A percentile compares a stretch with the other conserved stretches of the same genome.
Evolutionary conservation across 2,329 filamentous ascomycete genomes (phyloP).

Genomic region (Paraphoma sp.): DNA sequence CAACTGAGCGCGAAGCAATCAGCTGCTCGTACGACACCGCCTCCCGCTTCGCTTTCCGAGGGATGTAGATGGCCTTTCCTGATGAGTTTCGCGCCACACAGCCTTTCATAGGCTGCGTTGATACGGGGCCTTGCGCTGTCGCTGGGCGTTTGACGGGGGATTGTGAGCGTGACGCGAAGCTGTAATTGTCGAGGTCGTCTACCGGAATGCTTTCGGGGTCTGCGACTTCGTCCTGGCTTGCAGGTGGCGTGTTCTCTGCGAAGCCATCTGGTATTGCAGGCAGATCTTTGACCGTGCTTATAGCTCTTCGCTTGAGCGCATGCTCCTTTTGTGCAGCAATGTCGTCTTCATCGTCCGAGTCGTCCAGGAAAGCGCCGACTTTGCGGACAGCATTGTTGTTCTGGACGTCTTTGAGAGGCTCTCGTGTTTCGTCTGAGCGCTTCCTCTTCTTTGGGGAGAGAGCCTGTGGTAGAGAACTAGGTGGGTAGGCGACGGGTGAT

Average conservation of each 20-base stretch:
- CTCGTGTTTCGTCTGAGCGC: constrained; percentile 33
- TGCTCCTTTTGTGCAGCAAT: constrained; percentile 49
- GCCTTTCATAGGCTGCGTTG: constrained; percentile 25
- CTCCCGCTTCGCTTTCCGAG: constrained; percentile 58
- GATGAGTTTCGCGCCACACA: constrained; percentile 55
- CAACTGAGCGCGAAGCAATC: constrained; percentile 71
- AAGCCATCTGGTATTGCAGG: constrained; percentile 29
- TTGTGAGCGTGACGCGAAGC: constrained; percentile 31
- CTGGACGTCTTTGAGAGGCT: constrained; percentile 41
- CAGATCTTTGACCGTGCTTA: constrained; percentile 36
- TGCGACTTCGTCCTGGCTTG: constrained; percentile 39
- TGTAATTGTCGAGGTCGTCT: constrained; percentile 36
- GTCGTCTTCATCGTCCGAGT: constrained; percentile 52
- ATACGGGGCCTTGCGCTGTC: constrained; percentile 16
- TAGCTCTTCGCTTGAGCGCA: constrained; percentile 41
- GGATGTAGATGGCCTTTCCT: constrained; percentile 64
- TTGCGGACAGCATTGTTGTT: constrained; percentile 43
- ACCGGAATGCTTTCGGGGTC: constrained; percentile 39
- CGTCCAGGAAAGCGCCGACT: constrained; percentile 48
- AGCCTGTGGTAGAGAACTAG: constrained; percentile 53
- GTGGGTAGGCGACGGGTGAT: constrained; percentile 64
- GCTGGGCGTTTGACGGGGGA: constrained; percentile 28
- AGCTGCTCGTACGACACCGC: constrained; percentile 69
- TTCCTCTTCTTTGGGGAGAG: constrained; percentile 50
- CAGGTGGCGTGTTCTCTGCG: constrained; percentile 40